phyloP scores from a whole-genome alignment of 805 yeast genomes.

The Myxozyma melibiosi region DNA sequence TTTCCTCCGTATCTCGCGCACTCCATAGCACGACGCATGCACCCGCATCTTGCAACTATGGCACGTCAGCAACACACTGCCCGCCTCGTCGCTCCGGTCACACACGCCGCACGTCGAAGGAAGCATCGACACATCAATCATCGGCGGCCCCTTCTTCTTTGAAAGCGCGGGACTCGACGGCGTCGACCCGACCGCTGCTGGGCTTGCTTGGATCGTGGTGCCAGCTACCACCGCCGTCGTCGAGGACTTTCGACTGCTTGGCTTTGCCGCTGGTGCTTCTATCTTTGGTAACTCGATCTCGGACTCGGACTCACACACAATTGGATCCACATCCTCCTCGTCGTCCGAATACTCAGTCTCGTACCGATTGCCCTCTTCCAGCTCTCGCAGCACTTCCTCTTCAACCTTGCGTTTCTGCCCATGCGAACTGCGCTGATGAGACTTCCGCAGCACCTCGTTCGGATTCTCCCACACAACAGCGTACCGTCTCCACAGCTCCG shows the following conservation, averaged over 20 bases:
- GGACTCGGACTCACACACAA: conserved; percentile 10
- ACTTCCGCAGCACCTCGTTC: conserved; percentile 57
- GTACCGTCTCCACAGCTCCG: conserved; percentile 86
- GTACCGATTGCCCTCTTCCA: conserved; percentile 39
- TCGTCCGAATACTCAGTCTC: conserved; percentile 9
- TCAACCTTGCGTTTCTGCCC: conserved; percentile 66
- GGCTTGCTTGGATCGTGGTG: no score
- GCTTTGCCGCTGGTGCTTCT: background rate
- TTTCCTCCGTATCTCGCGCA: conserved; percentile 39
- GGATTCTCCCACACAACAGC: conserved; percentile 88
- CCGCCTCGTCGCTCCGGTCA: conserved; percentile 43
- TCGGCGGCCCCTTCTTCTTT: conserved; percentile 7
- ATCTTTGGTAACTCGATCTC: conserved; percentile 29
- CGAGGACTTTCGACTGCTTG: no score
- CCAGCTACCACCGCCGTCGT: background rate
- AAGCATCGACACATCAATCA: background rate
- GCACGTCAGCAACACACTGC: conserved; percentile 56
- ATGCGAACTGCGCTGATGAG: conserved; percentile 44
- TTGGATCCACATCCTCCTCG: background rate
- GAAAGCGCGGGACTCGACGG: background rate
- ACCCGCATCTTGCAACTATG: conserved; percentile 66
- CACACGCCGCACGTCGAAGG: conserved; percentile 59
- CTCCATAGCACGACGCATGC: conserved; percentile 73
- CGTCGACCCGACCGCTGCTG: no score
- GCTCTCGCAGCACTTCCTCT: conserved; percentile 55